A percentile compares a stretch with the other conserved stretches of the same genome.
phyloP scores from a whole-genome alignment of 202 grass and related monocot genomes.

The Brachypodium distachyon region DNA sequence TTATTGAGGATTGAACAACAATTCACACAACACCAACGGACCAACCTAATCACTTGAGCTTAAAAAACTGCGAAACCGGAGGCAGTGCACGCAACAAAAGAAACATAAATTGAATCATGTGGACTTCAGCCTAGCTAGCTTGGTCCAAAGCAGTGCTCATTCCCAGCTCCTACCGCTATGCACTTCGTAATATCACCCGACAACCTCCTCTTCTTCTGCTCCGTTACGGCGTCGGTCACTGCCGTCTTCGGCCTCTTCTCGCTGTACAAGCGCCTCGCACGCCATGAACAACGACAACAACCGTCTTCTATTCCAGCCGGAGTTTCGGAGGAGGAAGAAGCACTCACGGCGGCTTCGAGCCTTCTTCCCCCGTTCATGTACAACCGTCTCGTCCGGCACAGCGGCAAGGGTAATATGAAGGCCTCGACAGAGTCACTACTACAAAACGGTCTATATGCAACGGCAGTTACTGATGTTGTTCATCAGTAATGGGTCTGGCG shows the following conservation, averaged over 20 bases:
- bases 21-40: background rate
- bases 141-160: background rate
- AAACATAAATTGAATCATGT: background rate
- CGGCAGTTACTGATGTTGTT: no score
- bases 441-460: no score
- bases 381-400: slow-evolving; percentile 24
- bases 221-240: background rate
- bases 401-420: slow-evolving; percentile 13
- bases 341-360: background rate
- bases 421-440: background rate
- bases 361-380: slow-evolving; percentile 27
- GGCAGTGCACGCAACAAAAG: background rate
- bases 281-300: background rate
- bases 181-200: slow-evolving; percentile 11
- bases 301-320: no score
- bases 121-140: background rate
- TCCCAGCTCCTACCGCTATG: background rate
- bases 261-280: slow-evolving; percentile 23
- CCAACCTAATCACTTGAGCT: slow-evolving; percentile 18
- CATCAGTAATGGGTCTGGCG: no score
- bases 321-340: background rate
- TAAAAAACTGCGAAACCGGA: background rate
- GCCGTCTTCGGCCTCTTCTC: slow-evolving; percentile 20
- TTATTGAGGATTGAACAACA: background rate
- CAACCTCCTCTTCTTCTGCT: slow-evolving; percentile 37